These are phyloP conservation scores for Penicillium verhagenii DNA, from an alignment of 495 filamentous ascomycete genomes.

Conservation along the genomic window DNA sequence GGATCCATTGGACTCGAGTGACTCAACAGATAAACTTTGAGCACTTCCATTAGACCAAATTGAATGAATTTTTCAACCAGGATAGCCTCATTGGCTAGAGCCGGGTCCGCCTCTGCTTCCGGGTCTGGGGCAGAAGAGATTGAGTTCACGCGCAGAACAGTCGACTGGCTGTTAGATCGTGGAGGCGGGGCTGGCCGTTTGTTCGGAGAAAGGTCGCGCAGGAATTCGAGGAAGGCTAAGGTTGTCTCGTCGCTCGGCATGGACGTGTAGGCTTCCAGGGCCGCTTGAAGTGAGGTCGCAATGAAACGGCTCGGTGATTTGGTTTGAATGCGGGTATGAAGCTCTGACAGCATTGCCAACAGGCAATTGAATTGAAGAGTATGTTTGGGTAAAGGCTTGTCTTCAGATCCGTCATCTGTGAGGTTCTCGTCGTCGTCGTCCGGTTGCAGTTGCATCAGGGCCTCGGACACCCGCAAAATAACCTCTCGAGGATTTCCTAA, in stretches of 20 bases:
- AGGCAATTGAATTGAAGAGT: slow-evolving; percentile 69
- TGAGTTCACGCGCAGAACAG: slow-evolving; percentile 27
- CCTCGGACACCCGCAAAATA: slow-evolving; percentile 81
- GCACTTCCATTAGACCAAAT: slow-evolving; percentile 79
- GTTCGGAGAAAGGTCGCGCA: slow-evolving; percentile 69
- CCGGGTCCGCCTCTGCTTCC: slow-evolving; percentile 60
- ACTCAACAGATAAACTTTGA: slow-evolving; percentile 73
- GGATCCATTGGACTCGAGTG: slow-evolving; percentile 55
- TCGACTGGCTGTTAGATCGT: slow-evolving; percentile 57
- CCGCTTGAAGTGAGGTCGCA: slow-evolving; percentile 79
- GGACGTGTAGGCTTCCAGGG: slow-evolving; percentile 63
- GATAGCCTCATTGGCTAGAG: slow-evolving; percentile 51
- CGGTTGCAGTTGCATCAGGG: slow-evolving; percentile 57
- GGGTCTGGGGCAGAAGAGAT: slow-evolving; percentile 69
- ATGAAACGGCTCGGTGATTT: slow-evolving; percentile 91
- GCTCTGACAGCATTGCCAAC: slow-evolving; percentile 74
- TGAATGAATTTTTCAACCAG: slow-evolving; percentile 73
- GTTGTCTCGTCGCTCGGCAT: slow-evolving; percentile 64
- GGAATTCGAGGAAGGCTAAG: slow-evolving; percentile 68
- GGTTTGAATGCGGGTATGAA: slow-evolving; percentile 85
- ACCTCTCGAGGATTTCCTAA: slow-evolving; percentile 93
- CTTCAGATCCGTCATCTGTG: slow-evolving; percentile 36
- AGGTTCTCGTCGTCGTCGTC: slow-evolving; percentile 52
- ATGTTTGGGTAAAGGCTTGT: slow-evolving; percentile 27
- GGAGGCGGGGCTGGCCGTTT: slow-evolving; percentile 74